These are phyloP conservation scores for Trichosanthes cucumerina DNA, from an alignment of 306 rosid species.

Conservation along the genomic window DNA sequence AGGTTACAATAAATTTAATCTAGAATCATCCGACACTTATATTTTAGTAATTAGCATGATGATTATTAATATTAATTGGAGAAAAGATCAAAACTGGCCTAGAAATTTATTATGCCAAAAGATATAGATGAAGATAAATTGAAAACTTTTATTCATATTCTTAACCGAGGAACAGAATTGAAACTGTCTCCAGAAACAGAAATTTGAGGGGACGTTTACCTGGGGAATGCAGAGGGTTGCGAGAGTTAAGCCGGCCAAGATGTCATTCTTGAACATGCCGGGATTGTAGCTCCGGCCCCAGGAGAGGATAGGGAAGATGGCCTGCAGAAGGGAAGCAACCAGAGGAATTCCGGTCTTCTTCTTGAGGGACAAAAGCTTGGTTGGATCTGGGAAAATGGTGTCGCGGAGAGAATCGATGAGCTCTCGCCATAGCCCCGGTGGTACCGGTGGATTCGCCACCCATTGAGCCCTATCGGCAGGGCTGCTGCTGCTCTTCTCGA, in stretches of 20 bases:
- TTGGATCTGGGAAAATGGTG: slow-evolving; percentile 4
- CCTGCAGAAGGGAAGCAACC: slow-evolving; percentile 8
- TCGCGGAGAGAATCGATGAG: slow-evolving; percentile 18
- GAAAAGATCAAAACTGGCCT: no score
- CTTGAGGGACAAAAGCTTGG: slow-evolving; percentile 18
- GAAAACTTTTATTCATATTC: no score
- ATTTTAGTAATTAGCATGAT: no score
- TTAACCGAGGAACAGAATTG: no score
- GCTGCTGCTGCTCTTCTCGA: slow-evolving; percentile 19
- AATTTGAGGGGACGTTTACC: slow-evolving; percentile 18
- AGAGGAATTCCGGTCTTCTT: slow-evolving; percentile 20
- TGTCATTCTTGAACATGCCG: slow-evolving; percentile 32
- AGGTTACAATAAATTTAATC: no score
- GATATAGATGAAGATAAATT: no score
- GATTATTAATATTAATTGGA: no score
- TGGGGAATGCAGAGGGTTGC: slow-evolving; percentile 77
- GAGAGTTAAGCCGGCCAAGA: slow-evolving; percentile 59
- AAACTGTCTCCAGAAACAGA: neutral
- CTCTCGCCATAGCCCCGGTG: slow-evolving; percentile 35
- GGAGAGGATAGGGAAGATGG: slow-evolving; percentile 33
- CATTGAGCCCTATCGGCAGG: slow-evolving; percentile 24
- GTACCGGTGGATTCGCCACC: slow-evolving; percentile 54
- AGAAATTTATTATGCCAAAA: no score
- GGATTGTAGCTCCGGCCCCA: slow-evolving; percentile 36
- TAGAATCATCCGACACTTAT: no score